These are phyloP conservation scores for Sisymbrium irio DNA, from an alignment of 345 rosid genomes.

Conservation along the genomic window DNA sequence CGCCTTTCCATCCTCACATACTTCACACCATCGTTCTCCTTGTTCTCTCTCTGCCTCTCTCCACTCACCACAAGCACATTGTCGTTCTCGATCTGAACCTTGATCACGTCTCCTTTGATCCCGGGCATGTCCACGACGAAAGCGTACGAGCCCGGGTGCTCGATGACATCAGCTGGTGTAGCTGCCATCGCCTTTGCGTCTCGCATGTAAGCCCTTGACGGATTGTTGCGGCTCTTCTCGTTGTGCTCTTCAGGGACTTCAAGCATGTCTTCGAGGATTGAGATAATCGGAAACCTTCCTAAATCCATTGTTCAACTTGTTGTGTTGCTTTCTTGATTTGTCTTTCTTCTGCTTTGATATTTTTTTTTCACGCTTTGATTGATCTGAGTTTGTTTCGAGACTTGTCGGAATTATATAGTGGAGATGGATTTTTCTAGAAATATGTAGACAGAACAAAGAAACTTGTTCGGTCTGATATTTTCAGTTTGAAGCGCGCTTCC, in stretches of 20 bases:
- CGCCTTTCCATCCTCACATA: slow-evolving; percentile 82
- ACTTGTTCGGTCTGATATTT: not conserved
- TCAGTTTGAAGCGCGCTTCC: slow-evolving; percentile 6
- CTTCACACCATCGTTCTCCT: slow-evolving; percentile 58
- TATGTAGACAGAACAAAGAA: not conserved
- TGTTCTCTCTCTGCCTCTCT: slow-evolving; percentile 55
- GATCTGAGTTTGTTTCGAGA: not conserved
- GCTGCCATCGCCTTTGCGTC: slow-evolving; percentile 85
- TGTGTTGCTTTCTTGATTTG: not conserved
- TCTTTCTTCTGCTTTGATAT: not conserved
- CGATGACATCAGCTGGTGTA: slow-evolving; percentile 77
- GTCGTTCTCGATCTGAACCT: slow-evolving; percentile 75
- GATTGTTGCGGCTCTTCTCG: slow-evolving; percentile 42
- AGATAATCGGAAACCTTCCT: slow-evolving; percentile 42
- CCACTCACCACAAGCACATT: slow-evolving; percentile 63
- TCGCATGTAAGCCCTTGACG: slow-evolving; percentile 51
- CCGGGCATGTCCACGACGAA: slow-evolving; percentile 90
- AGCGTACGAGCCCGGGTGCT: slow-evolving; percentile 46
- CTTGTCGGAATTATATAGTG: not conserved
- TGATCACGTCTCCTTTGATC: slow-evolving; percentile 57
- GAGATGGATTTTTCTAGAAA: slow-evolving; percentile 24
- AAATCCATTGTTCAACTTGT: slow-evolving; percentile 38
- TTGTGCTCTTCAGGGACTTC: slow-evolving; percentile 41
- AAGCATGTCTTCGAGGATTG: slow-evolving; percentile 54
- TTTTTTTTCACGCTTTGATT: not conserved